Percentiles rank a stretch among this genome's conserved stretches.
Conservation (phyloP, 495 filamentous ascomycete species). For the Xylaria castorea region DNA sequence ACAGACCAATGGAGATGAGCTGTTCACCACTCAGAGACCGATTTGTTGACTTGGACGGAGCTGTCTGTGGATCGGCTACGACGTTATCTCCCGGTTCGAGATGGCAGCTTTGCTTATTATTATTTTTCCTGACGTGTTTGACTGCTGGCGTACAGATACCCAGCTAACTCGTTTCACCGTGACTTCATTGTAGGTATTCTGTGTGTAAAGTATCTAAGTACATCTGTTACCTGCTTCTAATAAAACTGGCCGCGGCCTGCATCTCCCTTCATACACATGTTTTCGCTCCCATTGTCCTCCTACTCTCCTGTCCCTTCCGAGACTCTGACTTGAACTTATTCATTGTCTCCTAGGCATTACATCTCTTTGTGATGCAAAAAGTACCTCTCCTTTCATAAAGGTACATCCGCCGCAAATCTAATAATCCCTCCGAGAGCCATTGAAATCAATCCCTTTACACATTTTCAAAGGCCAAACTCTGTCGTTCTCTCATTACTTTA, state of each 20-base stretch:
- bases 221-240: constrained; percentile 3
- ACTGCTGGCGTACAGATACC: background rate
- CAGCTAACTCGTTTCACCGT: background rate
- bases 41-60: constrained; percentile 20
- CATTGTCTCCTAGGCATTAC: constrained; percentile 14
- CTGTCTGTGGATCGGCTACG: constrained; percentile 15
- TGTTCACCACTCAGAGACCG: constrained; percentile 29
- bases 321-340: background rate
- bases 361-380: constrained; percentile 10
- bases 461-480: constrained; percentile 8
- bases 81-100: constrained; percentile 16
- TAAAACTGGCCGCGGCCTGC: constrained; percentile 24
- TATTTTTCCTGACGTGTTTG: constrained; percentile 10
- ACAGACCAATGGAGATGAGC: background rate
- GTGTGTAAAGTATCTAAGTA: constrained; percentile 17
- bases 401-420: constrained; percentile 2
- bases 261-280: constrained; percentile 9
- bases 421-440: background rate
- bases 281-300: constrained; percentile 13
- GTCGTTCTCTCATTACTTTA: constrained; percentile 15
- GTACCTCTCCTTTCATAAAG: constrained; percentile 11
- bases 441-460: background rate
- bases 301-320: constrained; percentile 1
- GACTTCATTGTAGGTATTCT: background rate
- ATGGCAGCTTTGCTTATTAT: background rate